Conservation (phyloP, 768 basidiomycete species). For the Serendipita sp. region DNA sequence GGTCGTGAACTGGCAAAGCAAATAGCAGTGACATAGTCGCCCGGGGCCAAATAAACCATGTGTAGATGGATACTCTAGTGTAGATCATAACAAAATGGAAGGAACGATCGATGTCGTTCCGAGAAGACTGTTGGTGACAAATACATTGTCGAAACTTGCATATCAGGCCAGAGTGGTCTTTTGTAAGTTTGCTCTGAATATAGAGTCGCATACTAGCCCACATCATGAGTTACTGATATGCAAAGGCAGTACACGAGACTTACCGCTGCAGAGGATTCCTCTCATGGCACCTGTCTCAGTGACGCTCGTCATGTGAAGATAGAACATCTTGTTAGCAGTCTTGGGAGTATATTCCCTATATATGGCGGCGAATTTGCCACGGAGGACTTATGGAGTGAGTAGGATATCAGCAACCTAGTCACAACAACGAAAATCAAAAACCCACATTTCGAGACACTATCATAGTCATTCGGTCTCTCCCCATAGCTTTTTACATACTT, state of each 20-base stretch:
- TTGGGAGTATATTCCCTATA: constrained; percentile 55
- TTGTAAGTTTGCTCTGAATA: not conserved
- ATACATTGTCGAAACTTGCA: not conserved
- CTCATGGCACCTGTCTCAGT: not conserved
- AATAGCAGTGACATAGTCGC: too few species aligned
- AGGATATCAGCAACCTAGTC: not conserved
- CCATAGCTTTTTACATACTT: constrained; percentile 61
- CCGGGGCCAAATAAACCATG: too few species aligned
- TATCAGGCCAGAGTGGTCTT: not conserved
- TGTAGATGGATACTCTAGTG: too few species aligned
- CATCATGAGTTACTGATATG: not conserved
- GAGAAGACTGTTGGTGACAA: too few species aligned
- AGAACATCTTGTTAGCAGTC: not conserved
- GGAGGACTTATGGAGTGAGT: constrained; percentile 37
- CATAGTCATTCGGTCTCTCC: constrained; percentile 50
- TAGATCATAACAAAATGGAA: not conserved
- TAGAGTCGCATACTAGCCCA: not conserved
- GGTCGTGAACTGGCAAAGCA: too few species aligned
- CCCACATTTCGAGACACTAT: constrained; percentile 49
- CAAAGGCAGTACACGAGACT: not conserved
- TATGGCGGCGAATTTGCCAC: constrained; percentile 50
- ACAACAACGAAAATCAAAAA: not conserved
- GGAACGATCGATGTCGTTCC: too few species aligned
- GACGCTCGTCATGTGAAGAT: not conserved
- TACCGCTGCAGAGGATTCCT: not conserved